Base-by-base conservation (phyloP, 768 basidiomycete species). In the Floccularia luteovirens region DNA sequence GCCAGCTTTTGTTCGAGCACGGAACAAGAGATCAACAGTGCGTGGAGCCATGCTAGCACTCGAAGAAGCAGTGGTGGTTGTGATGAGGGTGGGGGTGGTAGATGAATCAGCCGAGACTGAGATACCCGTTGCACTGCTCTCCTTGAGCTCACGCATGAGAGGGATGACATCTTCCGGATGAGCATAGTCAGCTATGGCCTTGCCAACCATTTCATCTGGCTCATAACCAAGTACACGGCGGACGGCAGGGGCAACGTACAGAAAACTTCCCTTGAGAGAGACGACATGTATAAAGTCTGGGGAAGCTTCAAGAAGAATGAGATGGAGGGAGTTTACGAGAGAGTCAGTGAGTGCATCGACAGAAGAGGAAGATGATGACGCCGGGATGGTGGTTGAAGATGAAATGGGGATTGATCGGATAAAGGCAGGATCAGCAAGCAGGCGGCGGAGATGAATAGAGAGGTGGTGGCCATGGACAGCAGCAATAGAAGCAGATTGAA, bases 151-250 rank as follows among this genome's bases (percentile, higher is more conserved):
- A 31, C 93, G 77, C 75, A 88, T 86, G 46, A 93, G 75, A 0
- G 89, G 90, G 12, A 94, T 84, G 24, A 92, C 72, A 55, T 99
- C 94, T 36, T 86, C 83, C 1, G 83, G 83, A 56, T 94, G 91
- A 44, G 90, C 90, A 45, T 89, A 73, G 52, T 92, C 89, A 8
- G 79, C 66, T 38, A 98, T 71, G 6, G 75, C 72, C 51, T 75
- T 78, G 39, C 89, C 89, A 19, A 89, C 70, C 41, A 98, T 77
- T 43, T 94, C 90, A 23, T 77, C 69, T 2, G 92, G 81, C 19
- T 84, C 78, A 62, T 93, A 96, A 25, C 93, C 93, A 24, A 98
- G 71, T 7, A 91, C 77, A 21, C 74, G 65, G 8, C 74, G 63
- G 14, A 94, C 78, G 19, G 83, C 75, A 1, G 91, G 91, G 0